Evolutionary conservation across 2,329 filamentous ascomycete species (phyloP).

Genomic region (Trichophyton benhamiae): DNA sequence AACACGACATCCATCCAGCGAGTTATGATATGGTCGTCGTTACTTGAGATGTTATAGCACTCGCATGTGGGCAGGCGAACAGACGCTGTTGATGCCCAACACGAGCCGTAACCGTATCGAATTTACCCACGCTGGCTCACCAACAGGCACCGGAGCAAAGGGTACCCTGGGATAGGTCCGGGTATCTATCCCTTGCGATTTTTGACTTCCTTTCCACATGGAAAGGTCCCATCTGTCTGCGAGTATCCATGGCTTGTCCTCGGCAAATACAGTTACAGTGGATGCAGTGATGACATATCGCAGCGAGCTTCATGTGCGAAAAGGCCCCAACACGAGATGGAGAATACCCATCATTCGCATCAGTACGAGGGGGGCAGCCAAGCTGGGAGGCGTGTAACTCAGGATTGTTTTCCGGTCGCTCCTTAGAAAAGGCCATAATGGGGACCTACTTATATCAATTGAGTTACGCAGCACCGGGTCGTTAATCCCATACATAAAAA

Average conservation of each 20-base stretch:
- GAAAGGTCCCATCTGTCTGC: neutral
- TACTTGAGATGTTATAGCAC: neutral
- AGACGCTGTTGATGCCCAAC: neutral
- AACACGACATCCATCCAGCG: too few relatives aligned
- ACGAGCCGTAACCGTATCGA: neutral
- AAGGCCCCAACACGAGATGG: neutral
- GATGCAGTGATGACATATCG: neutral
- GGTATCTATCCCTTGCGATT: neutral
- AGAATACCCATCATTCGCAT: too few relatives aligned
- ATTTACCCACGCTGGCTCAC: neutral
- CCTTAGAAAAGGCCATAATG: too few relatives aligned
- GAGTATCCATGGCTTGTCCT: neutral
- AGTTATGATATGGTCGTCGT: neutral
- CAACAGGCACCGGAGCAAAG: neutral
- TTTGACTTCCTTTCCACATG: neutral
- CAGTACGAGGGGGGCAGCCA: neutral
- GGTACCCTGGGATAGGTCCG: neutral
- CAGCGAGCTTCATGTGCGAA: neutral
- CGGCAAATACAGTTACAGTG: neutral
- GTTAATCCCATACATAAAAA: too few relatives aligned
- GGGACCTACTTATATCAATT: too few relatives aligned
- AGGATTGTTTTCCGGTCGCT: too few relatives aligned
- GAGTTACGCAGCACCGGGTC: neutral
- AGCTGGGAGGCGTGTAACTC: neutral
- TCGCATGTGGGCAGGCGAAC: neutral